These are phyloP conservation scores for Hypoxylon sp. DNA, from an alignment of 2,329 filamentous ascomycete species.

Conservation along the genomic window DNA sequence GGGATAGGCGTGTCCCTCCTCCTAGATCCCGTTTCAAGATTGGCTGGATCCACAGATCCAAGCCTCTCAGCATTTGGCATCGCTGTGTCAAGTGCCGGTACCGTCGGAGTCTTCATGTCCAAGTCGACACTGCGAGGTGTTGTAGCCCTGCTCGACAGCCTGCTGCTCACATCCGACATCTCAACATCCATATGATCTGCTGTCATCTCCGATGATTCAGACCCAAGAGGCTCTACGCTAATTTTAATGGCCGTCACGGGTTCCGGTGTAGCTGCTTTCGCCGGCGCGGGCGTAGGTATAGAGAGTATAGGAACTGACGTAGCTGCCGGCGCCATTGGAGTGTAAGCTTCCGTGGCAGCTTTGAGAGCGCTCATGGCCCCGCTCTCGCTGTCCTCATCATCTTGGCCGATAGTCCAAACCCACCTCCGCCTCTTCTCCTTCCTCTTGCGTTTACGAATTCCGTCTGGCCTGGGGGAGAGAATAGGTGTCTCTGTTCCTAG, in stretches of 20 bases:
- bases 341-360: slow-evolving; percentile 50
- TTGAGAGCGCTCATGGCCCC: slow-evolving; percentile 59
- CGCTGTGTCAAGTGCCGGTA: slow-evolving; percentile 34
- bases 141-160: slow-evolving; percentile 54
- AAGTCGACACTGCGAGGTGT: slow-evolving; percentile 50
- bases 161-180: slow-evolving; percentile 63
- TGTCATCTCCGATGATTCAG: slow-evolving; percentile 41
- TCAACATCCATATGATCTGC: slow-evolving; percentile 58
- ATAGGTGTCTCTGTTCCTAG: slow-evolving; percentile 59
- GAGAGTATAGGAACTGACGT: slow-evolving; percentile 10
- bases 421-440: slow-evolving; percentile 73
- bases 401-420: slow-evolving; percentile 75
- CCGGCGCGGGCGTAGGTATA: slow-evolving; percentile 7
- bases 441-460: slow-evolving; percentile 66
- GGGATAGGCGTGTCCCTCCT: slow-evolving; percentile 56
- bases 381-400: slow-evolving; percentile 58
- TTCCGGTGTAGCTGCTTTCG: slow-evolving; percentile 37
- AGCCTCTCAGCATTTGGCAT: slow-evolving; percentile 40
- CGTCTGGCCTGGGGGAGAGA: slow-evolving; percentile 57
- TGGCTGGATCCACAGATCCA: slow-evolving; percentile 49
- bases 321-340: slow-evolving; percentile 30
- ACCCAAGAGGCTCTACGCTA: slow-evolving; percentile 57
- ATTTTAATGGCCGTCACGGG: slow-evolving; percentile 44
- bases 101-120: slow-evolving; percentile 59
- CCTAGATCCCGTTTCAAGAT: slow-evolving; percentile 49